Base-by-base conservation (phyloP, 352 stramenopile species). In the Phytophthora macrochlamydospora region DNA sequence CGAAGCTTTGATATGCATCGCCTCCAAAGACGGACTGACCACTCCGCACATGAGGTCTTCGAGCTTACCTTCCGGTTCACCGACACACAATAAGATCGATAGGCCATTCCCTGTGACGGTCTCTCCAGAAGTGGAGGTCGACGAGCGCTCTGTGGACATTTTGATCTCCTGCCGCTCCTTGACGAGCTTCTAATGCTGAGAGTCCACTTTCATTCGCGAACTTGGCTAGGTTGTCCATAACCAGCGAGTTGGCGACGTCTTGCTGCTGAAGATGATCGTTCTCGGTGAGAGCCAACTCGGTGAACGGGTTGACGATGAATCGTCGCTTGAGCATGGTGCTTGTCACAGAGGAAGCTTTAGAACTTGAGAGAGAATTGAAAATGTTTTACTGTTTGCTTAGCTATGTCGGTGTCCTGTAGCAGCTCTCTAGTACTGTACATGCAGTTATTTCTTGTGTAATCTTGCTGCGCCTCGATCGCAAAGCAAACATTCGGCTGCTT, bases 11-110 rank as follows among this genome's bases (percentile, higher is more conserved):
- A 81, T 54, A 42, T 69, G 63, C 48, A 77, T 71, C 11, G 57
- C 60, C 2, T 70, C 63, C 6, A 70, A 48, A 6, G 69, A 58
- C 9, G 62, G 50, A 18, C 55, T 76, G n/a, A 56, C 58, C 18
- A 78, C 37, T 8, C 65, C 74, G 30, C 70, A 78, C 63, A 85
- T 72, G 29, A 81, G 54, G 49, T 83, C 77, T 24, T 85, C 70
- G 14, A 85, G 31, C 9, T 51, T 49, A n/a, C 73, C 70, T 7
- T 53, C 50, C 28, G 82, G 49, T 2, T 63, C 48, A 7, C 76
- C 76, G 9, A 67, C 40, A 24, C 67, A 62, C 4, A 75, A 52
- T 29, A 83, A 62, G 43, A 55, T 68, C 8, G 71, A 68, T n/a
- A 73, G 48, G 5, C 14, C 35, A 24, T 32, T 18, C 37, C 18